Percentiles rank a stretch among this genome's conserved stretches.
phyloP scores from a whole-genome alignment of 345 rosid genomes.

The Noccaea caerulescens region DNA sequence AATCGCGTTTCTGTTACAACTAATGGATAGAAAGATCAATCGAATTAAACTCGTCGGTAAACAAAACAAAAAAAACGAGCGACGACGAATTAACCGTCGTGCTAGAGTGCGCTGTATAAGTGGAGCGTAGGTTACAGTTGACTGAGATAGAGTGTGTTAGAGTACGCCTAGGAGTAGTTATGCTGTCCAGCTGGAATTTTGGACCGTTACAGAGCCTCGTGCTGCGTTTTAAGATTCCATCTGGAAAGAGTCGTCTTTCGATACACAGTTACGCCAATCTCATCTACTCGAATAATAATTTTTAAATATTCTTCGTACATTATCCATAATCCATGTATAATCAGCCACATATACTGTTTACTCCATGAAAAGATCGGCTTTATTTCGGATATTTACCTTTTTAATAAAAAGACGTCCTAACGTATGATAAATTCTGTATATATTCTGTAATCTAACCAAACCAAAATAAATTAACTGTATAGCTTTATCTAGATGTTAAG shows the following conservation, averaged over 20 bases:
- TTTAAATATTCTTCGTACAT: background rate
- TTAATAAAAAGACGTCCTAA: background rate
- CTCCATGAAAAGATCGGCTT: background rate
- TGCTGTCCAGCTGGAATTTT: conserved; percentile 74
- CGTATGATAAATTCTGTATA: background rate
- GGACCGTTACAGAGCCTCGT: conserved; percentile 58
- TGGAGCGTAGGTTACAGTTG: conserved; percentile 39
- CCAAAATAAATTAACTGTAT: background rate
- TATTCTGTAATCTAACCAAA: too few relatives aligned
- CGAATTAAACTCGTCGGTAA: conserved; percentile 13
- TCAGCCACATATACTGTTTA: background rate
- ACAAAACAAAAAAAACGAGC: background rate
- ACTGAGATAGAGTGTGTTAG: conserved; percentile 32
- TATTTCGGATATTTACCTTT: background rate
- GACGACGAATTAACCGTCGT: conserved; percentile 25
- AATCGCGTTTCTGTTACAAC: conserved; percentile 37
- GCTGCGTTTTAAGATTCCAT: conserved; percentile 48
- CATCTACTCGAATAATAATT: background rate
- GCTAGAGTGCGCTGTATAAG: conserved; percentile 34
- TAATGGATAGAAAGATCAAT: conserved; percentile 1
- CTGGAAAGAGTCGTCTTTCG: conserved; percentile 47
- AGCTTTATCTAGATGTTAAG: background rate
- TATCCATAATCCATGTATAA: background rate
- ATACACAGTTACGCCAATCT: background rate
- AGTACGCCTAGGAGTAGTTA: conserved; percentile 38